A percentile compares a stretch with the other conserved stretches of the same genome.
phyloP scores from a whole-genome alignment of 495 filamentous ascomycete genomes.

The Trichodelitschia bisporula region DNA sequence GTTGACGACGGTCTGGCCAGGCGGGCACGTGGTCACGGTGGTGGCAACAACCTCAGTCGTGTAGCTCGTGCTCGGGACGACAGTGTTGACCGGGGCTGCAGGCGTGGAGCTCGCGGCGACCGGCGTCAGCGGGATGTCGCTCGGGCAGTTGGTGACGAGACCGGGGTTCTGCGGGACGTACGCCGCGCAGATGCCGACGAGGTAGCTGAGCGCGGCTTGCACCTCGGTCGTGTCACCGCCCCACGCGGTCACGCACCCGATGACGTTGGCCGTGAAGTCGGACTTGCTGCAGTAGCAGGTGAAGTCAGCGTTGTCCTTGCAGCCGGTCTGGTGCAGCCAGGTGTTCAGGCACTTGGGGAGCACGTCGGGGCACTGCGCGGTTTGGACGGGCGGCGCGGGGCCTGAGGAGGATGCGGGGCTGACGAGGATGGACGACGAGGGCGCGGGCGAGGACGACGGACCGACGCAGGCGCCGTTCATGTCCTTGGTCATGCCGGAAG shows the following conservation, averaged over 20 bases:
- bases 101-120: constrained; percentile 2
- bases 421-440: constrained; percentile 1
- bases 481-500: no score
- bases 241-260: constrained; percentile 58
- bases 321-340: constrained; percentile 52
- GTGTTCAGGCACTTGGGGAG: constrained; percentile 88
- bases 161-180: constrained; percentile 57
- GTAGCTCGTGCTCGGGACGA: not conserved
- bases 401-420: constrained; percentile 3
- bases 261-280: constrained; percentile 55
- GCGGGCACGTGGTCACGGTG: constrained; percentile 8
- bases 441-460: not conserved
- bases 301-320: constrained; percentile 61
- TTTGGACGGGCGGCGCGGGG: constrained; percentile 8
- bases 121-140: constrained; percentile 19
- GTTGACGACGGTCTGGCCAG: constrained; percentile 4
- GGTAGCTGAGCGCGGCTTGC: constrained; percentile 49
- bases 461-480: not conserved
- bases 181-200: constrained; percentile 73
- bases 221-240: constrained; percentile 39
- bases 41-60: constrained; percentile 3
- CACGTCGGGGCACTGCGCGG: constrained; percentile 34
- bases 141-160: constrained; percentile 48
- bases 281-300: constrained; percentile 69
- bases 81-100: constrained; percentile 3